Percentiles rank a stretch among this genome's conserved stretches.
Conservation (phyloP, 2,329 filamentous ascomycete species). For the Colletotrichum sp. region DNA sequence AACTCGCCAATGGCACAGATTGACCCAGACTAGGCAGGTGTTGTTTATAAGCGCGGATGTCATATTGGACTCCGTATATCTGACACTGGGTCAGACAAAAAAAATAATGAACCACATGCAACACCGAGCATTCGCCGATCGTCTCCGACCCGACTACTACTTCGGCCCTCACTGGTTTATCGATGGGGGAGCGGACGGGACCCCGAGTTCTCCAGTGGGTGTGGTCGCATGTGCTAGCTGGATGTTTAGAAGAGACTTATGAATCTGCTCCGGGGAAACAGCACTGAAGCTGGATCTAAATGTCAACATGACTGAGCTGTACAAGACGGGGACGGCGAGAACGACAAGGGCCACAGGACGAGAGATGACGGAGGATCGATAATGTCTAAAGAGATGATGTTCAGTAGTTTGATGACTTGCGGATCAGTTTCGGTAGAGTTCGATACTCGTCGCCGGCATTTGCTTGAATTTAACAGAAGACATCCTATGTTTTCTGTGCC, state of each 20-base stretch:
- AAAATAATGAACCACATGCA: not conserved
- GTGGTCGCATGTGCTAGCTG: not conserved
- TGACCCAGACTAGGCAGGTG: not conserved
- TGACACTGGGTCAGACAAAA: not conserved
- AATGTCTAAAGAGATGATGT: no score
- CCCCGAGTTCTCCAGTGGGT: not conserved
- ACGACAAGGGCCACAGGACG: fast-evolving
- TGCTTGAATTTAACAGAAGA: no score
- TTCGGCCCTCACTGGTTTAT: not conserved
- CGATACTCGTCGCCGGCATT: no score
- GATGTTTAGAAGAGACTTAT: not conserved
- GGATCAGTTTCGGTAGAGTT: no score
- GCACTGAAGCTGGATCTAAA: not conserved
- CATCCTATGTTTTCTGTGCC: no score
- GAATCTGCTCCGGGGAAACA: not conserved
- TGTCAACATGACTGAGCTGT: not conserved
- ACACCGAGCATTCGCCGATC: not conserved
- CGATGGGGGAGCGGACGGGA: not conserved
- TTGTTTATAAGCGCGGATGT: not conserved
- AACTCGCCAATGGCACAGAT: not conserved
- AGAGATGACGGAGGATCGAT: no score
- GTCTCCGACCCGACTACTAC: not conserved
- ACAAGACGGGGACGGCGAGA: not conserved
- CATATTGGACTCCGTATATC: not conserved
- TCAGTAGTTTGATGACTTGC: no score